A percentile compares a stretch with the other conserved stretches of the same genome.
Conservation (phyloP, 2,329 filamentous ascomycete genomes). For the Talaromyces sp. region DNA sequence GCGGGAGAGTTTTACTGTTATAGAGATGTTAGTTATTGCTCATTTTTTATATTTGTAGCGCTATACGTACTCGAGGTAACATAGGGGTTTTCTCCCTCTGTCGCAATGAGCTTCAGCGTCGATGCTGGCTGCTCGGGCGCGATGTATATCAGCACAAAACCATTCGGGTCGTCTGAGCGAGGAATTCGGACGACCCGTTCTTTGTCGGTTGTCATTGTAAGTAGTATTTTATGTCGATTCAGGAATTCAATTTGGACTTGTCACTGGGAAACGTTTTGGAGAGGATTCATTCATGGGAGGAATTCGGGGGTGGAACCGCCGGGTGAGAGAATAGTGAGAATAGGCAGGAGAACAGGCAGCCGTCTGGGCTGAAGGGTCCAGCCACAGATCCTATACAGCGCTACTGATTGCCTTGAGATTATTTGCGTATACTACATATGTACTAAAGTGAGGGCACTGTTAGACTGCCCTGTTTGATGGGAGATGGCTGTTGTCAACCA, state of each 20-base stretch:
- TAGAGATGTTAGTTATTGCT: not conserved
- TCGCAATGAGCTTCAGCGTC: slow-evolving; percentile 54
- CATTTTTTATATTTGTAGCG: slow-evolving; percentile 3
- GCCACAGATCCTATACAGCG: not conserved
- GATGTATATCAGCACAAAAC: slow-evolving; percentile 49
- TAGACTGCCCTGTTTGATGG: not conserved
- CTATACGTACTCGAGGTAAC: slow-evolving; percentile 37
- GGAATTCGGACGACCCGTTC: slow-evolving; percentile 46
- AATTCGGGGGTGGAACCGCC: not conserved
- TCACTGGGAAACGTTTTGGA: not conserved
- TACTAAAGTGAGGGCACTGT: too few species aligned
- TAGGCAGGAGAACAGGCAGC: not conserved
- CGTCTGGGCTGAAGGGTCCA: not conserved
- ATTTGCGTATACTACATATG: not conserved
- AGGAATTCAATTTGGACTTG: not conserved
- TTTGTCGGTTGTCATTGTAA: slow-evolving; percentile 1
- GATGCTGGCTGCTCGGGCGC: slow-evolving; percentile 24
- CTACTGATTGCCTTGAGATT: not conserved
- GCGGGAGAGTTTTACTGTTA: slow-evolving; percentile 31
- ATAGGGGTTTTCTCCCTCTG: slow-evolving; percentile 54
- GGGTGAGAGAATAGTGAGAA: too few species aligned
- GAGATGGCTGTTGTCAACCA: not conserved
- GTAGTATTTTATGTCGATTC: not conserved
- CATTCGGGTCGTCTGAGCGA: slow-evolving; percentile 37
- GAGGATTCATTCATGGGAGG: not conserved